Evolutionary conservation across 805 yeast species (phyloP), one percentile per base, ranked within the genome.

Genomic region (Wickerhamiella nectarea): DNA sequence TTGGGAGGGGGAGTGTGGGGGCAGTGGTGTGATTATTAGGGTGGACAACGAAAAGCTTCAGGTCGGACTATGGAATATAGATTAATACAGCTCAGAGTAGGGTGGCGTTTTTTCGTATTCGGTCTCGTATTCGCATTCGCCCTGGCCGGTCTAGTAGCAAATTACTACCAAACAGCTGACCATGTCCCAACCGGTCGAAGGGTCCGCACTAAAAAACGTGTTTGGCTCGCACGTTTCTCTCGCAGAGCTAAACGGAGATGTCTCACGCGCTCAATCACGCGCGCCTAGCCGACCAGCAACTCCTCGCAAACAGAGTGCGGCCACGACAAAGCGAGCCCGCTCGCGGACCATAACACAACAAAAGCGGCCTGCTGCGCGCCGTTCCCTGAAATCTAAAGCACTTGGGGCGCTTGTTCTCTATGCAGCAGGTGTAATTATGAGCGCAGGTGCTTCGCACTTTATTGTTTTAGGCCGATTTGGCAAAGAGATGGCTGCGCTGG

Each of bases 171-270:
- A n/a, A n/a, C n/a, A n/a, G n/a, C n/a, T n/a, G n/a, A n/a, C n/a
- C 11, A 28, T 28, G 31, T 28, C 31, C 22, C 39, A 41, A 38
- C 44, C 31, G 28, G 12, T 17, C 20, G 40, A 34, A 15, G 43
- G 40, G n/a, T 38, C 43, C 15, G 41, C 67, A 8, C 52, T 64
- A 14, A 50, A 55, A 9, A 64, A 60, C 14, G 66, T 64, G 26
- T 64, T 64, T 48, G 68, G 68, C 6, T 60, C 67, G 10, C 53
- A 54, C 25, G 61, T 58, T 10, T 56, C 63, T 24, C 56, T 64
- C 26, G 58, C 61, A 1, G 68, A 64, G 48, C 55, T 60, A 36
- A 55, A 52, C 28, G 60, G 67, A 24, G 62, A 54, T 26, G 38
- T 35, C 12, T 46, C 36, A 21, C 44, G 43, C 15, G 38, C 7